Base-by-base conservation (phyloP, 805 yeast genomes). In the Pichia paraexigua region DNA sequence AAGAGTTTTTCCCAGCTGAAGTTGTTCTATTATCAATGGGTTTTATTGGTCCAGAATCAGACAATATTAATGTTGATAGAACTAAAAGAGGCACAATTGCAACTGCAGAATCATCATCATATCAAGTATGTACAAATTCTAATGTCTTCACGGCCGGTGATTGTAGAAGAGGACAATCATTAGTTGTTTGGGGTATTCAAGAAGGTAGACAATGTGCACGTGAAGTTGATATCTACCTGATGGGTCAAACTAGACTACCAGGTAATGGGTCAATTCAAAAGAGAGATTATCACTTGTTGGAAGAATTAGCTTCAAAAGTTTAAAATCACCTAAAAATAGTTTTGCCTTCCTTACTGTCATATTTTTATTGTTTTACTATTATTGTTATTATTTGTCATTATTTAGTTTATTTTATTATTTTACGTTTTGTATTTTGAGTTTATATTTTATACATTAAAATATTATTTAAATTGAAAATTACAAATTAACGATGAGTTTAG, bases 121-220 rank as follows among this genome's bases (percentile, higher is more conserved):
- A 92, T 78, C 76, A 78, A 54, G 90, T 88, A 52, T 69, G 71
- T 35, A 71, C 72, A 13, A 75, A 70, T 42, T 85, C 76, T 53
- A 90, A 89, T 60, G 64, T 90, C 54, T 92, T 91, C 64, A 88
- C 97, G 46, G 97, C 98, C 47, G 99, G 99, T 72, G 99, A 92
- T 71, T 94, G 98, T 74, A 86, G 99, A 77, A 84, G 98, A 73
- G 99, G 99, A 28, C 99, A 92, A 75, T 88, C 97, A 2, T 79
- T 92, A 69, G 92, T 92, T 68, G 99, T 92, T 51, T 94, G 98
- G 98, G 99, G 98, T 73, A 92, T 92, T 61, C 98, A 94, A 73
- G 99, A 92, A 73, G 99, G 99, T 59, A 84, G 98, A 75, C 97
- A 92, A 71, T 90, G 97, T 80, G 99, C 99, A 39, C 79, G 96